phyloP scores from a whole-genome alignment of 257 asterid genomes.

The Rehmannia glutinosa region DNA sequence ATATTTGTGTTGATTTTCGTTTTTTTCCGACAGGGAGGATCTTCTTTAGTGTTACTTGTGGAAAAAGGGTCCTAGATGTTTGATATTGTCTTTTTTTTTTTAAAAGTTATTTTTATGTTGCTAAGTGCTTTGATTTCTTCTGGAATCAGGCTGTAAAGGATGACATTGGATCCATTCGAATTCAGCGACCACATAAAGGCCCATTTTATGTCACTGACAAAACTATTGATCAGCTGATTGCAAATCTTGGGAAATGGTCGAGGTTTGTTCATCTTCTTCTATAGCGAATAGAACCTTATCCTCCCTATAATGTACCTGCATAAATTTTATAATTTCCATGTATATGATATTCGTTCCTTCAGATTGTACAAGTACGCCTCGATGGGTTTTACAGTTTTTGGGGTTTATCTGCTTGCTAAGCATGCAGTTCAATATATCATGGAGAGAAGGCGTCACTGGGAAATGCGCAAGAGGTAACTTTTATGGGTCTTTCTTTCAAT shows the following conservation, averaged over 20 bases:
- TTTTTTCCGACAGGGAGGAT: neutral
- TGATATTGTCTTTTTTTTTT: neutral
- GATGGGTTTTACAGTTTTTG: constrained; percentile 67
- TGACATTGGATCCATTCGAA: constrained; percentile 79
- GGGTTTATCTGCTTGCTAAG: constrained; percentile 77
- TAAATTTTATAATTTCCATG: neutral
- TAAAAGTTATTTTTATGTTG: constrained; percentile 6
- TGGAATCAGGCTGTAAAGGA: constrained; percentile 77
- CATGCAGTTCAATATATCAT: constrained; percentile 56
- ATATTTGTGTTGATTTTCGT: neutral
- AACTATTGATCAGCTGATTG: constrained; percentile 88
- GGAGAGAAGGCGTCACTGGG: constrained; percentile 94
- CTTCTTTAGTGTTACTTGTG: neutral
- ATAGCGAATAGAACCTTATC: neutral
- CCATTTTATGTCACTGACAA: constrained; percentile 92
- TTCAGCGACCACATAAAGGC: constrained; percentile 91
- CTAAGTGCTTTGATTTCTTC: constrained; percentile 12
- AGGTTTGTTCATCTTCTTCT: constrained; percentile 41
- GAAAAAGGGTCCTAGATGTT: neutral
- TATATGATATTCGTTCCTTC: constrained; percentile 21
- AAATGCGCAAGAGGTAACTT: constrained; percentile 70
- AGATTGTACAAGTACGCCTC: constrained; percentile 96
- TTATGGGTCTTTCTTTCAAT: neutral
- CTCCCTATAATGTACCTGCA: neutral
- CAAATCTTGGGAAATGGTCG: constrained; percentile 97